Evolutionary conservation across 768 basidiomycete genomes (phyloP), one percentile per base, ranked within the genome.

Genomic region (Kwoniella dejecticola): DNA sequence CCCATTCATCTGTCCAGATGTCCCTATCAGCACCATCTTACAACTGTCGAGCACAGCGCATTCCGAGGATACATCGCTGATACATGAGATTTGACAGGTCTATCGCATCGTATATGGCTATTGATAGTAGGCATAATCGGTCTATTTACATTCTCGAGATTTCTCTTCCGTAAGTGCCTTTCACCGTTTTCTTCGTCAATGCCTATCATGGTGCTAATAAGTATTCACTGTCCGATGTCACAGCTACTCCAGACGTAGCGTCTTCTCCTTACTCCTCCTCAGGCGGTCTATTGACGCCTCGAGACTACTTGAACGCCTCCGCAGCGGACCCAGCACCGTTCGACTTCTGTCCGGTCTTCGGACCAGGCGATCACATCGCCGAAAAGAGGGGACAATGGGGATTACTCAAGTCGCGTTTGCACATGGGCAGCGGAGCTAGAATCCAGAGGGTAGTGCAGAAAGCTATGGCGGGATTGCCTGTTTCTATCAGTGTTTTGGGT

Each of bases 401-500:
- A 2, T 83, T 97, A 17, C 82, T 89, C 17, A 87, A 88, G 80
- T 90, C 85, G 60, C 81, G 89, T 52, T 74, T 89, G 60, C 88
- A 95, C 77, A 74, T 85, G 0, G 93, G 93, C 0, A 91, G 87
- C 60, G 88, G 90, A 15, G 87, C 87, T 19, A 83, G 93, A 30
- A 81, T 95, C 2, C 92, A 93, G 77, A 83, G 88, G 24, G 85
- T 95, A 21, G 81, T 97, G 27, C 87, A 88, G 75, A 88, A 88
- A 79, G 93, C 90, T 1, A 81, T 97, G 66, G 82, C 87, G 0
- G 93, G 91, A 7, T 84, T 86, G 61, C 90, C 92, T 2, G 85
- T 97, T 5, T 94, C 91, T 3, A 93, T 97, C 68, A 91, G 89
- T 74, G 85, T 97, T 31, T 72, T 97, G 15, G 93, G 93, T 30